phyloP scores from a whole-genome alignment of 148 eudicot genomes.

The Rheum nobile region DNA sequence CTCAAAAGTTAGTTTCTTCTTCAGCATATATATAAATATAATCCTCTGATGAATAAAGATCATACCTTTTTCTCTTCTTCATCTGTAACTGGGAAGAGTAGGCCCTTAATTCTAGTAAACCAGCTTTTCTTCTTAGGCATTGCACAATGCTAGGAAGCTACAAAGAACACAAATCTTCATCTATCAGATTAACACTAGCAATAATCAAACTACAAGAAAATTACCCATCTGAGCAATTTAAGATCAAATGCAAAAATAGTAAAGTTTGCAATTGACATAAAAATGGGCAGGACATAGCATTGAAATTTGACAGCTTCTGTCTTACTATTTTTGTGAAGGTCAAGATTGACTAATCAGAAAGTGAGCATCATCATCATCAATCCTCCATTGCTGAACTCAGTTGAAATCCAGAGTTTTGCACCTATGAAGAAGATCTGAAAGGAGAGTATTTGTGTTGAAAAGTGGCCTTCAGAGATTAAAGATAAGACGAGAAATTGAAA shows the following conservation, averaged over 20 bases:
- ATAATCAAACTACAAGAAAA: neutral
- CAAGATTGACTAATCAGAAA: neutral
- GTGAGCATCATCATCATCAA: neutral
- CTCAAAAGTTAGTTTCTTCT: neutral
- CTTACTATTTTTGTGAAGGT: slow-evolving; percentile 6
- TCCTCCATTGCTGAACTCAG: neutral
- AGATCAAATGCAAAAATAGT: neutral
- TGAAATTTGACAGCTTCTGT: neutral
- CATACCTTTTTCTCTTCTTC: slow-evolving; percentile 6
- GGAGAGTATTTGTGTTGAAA: neutral
- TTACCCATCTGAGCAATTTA: neutral
- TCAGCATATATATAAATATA: neutral
- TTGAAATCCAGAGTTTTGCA: neutral
- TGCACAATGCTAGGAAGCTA: neutral
- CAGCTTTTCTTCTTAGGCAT: slow-evolving; percentile 11
- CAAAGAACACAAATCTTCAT: neutral
- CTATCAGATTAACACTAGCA: no score
- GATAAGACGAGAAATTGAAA: neutral
- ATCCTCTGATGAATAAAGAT: neutral
- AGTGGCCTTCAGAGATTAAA: neutral
- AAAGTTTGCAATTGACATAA: neutral
- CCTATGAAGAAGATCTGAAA: neutral
- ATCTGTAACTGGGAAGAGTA: neutral
- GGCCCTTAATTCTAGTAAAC: neutral
- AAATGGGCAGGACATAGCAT: neutral